phyloP scores from a whole-genome alignment of 2,329 filamentous ascomycete species.

The Pseudocercospora macadamiae region DNA sequence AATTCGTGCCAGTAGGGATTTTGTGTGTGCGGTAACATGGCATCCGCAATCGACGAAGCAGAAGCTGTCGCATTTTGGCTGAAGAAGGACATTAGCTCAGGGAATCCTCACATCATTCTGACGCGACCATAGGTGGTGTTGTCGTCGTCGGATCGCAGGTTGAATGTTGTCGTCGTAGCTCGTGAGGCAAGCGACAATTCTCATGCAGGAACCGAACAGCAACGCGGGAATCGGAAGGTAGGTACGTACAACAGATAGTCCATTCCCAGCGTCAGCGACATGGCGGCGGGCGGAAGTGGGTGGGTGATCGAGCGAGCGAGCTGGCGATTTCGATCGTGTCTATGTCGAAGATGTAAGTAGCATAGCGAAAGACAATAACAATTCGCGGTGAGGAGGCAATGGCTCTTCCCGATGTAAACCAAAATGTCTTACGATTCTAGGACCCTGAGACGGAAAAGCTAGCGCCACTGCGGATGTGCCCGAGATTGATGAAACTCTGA shows the following conservation, averaged over 20 bases:
- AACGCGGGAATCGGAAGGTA: conserved; percentile 2
- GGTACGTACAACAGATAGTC: conserved; percentile 31
- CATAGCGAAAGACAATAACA: no score
- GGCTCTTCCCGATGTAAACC: no score
- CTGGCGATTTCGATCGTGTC: not conserved
- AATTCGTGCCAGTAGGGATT: conserved; percentile 69
- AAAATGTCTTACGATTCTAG: no score
- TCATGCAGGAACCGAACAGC: no score
- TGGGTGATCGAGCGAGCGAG: not conserved
- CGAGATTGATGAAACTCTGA: no score
- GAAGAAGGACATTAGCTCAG: conserved; percentile 10
- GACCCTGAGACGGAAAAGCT: no score
- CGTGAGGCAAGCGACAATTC: not conserved
- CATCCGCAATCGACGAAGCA: conserved; percentile 39
- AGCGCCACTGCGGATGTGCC: no score
- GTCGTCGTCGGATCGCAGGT: no score
- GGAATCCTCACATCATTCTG: not conserved
- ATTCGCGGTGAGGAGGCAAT: no score
- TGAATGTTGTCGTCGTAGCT: not conserved
- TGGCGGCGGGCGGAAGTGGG: conserved; percentile 9
- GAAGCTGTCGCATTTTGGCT: conserved; percentile 38
- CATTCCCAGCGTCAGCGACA: conserved; percentile 32
- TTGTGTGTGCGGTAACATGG: conserved; percentile 44
- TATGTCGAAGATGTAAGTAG: not conserved
- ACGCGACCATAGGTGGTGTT: not conserved